phyloP scores from a whole-genome alignment of 2,329 filamentous ascomycete genomes.

The Claviceps sp. region DNA sequence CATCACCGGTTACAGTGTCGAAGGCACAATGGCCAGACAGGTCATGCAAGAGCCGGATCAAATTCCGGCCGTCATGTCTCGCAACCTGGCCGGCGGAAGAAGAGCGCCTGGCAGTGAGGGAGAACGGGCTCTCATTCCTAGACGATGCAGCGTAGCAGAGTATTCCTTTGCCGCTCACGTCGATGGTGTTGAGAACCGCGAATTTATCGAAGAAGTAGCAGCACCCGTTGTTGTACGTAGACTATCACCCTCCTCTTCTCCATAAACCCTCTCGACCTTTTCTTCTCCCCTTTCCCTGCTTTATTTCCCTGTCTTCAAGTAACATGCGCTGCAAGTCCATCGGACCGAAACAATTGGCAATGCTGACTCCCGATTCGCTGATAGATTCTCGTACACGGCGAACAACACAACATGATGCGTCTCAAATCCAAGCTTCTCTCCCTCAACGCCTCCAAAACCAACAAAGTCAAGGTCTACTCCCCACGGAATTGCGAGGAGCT shows the following conservation, averaged over 20 bases:
- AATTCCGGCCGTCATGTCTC: conserved; percentile 86
- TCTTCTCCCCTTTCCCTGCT: neutral
- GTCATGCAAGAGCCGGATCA: conserved; percentile 91
- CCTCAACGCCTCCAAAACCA: conserved; percentile 68
- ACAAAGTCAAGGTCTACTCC: conserved; percentile 83
- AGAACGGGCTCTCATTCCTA: conserved; percentile 84
- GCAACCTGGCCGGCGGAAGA: conserved; percentile 49
- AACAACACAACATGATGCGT: conserved; percentile 96
- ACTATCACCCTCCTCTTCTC: neutral
- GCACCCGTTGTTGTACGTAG: conserved; percentile 70
- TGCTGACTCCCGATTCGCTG: neutral
- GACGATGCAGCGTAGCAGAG: conserved; percentile 85
- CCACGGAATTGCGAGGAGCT: conserved; percentile 93
- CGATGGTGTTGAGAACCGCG: conserved; percentile 86
- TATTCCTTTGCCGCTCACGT: conserved; percentile 95
- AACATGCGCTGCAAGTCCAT: neutral
- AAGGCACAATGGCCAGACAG: conserved; percentile 95
- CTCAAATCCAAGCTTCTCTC: conserved; percentile 88
- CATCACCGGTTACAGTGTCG: conserved; percentile 95
- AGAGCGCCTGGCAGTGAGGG: conserved; percentile 51
- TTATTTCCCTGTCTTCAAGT: too few relatives aligned
- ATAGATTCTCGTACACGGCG: conserved; percentile 89
- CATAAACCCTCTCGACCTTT: too few relatives aligned
- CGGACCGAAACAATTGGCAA: neutral
- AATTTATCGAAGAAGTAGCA: conserved; percentile 89